These are phyloP conservation scores for Pestalotiopsis sp. DNA, from an alignment of 2,329 filamentous ascomycete species.

Conservation along the genomic window DNA sequence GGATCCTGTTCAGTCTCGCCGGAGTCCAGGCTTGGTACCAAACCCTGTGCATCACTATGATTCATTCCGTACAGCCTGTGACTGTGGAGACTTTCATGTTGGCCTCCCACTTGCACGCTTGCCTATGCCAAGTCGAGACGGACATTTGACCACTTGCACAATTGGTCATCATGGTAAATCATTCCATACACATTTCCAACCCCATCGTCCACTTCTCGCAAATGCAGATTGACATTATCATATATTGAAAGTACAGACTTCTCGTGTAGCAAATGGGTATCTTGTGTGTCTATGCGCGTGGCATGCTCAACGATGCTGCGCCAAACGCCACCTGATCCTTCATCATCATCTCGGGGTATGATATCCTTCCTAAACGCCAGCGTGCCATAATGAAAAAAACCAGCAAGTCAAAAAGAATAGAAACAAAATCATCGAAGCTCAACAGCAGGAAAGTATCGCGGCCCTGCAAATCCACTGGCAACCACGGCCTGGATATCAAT, in stretches of 20 bases:
- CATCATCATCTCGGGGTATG: not conserved
- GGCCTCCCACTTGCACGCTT: not conserved
- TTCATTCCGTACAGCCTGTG: slow-evolving; percentile 1
- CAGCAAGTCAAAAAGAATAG: not conserved
- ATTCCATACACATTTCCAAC: not conserved
- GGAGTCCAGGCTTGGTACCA: not conserved
- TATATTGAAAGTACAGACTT: not conserved
- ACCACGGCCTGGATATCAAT: slow-evolving; percentile 90
- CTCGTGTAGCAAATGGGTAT: not conserved
- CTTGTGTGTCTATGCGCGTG: not conserved
- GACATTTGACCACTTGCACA: no score
- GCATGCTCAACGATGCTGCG: not conserved
- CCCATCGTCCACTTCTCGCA: not conserved
- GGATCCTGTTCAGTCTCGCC: not conserved
- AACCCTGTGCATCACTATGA: slow-evolving; percentile 5
- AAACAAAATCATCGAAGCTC: slow-evolving; percentile 53
- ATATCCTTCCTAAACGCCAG: not conserved
- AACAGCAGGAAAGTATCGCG: slow-evolving; percentile 77
- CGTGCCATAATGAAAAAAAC: not conserved
- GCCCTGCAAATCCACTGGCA: slow-evolving; percentile 82
- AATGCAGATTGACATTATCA: not conserved
- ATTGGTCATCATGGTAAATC: no score
- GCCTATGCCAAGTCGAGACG: not conserved
- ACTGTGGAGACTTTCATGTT: not conserved
- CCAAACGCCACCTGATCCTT: not conserved